Evolutionary conservation across 257 asterid genomes (phyloP).

Genomic region (Cynanchum wilfordii): DNA sequence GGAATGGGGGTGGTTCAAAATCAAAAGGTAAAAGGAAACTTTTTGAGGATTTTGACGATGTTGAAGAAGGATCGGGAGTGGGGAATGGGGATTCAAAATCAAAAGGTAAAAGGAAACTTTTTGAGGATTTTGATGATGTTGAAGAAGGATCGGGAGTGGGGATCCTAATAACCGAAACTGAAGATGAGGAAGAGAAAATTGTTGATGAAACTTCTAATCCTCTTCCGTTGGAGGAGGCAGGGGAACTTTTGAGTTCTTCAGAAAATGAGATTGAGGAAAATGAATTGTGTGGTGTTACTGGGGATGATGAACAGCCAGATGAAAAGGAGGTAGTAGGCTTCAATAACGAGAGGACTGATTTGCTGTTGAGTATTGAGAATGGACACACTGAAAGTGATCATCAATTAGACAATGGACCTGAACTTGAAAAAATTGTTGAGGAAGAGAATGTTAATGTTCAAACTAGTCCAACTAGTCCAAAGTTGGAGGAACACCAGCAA

Average conservation of each 20-base stretch:
- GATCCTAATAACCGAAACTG: slow-evolving; percentile 23
- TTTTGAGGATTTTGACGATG: slow-evolving; percentile 41
- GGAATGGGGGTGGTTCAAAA: too few species aligned
- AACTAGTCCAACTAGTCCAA: slow-evolving; percentile 26
- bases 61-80: slow-evolving; percentile 27
- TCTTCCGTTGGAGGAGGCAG: slow-evolving; percentile 57
- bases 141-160: slow-evolving; percentile 31
- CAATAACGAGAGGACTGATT: slow-evolving; percentile 37
- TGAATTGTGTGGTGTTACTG: slow-evolving; percentile 34
- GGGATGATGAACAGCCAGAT: slow-evolving; percentile 33
- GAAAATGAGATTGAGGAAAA: slow-evolving; percentile 36
- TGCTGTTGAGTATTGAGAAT: slow-evolving; percentile 19
- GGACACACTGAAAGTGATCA: slow-evolving; percentile 24
- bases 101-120: slow-evolving; percentile 63
- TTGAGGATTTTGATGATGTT: slow-evolving; percentile 39
- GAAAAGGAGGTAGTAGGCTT: slow-evolving; percentile 30
- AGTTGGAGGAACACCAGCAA: slow-evolving; percentile 33
- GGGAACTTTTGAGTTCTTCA: slow-evolving; percentile 40
- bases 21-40: slow-evolving; percentile 61
- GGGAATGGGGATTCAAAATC: slow-evolving; percentile 30
- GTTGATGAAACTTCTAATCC: slow-evolving; percentile 41
- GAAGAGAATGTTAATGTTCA: slow-evolving; percentile 27
- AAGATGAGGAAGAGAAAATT: slow-evolving; percentile 28
- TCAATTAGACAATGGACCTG: slow-evolving; percentile 36
- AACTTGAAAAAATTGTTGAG: slow-evolving; percentile 24